These are phyloP conservation scores for Nepenthes alata DNA, from an alignment of 179 eudicot genomes.

Conservation along the genomic window DNA sequence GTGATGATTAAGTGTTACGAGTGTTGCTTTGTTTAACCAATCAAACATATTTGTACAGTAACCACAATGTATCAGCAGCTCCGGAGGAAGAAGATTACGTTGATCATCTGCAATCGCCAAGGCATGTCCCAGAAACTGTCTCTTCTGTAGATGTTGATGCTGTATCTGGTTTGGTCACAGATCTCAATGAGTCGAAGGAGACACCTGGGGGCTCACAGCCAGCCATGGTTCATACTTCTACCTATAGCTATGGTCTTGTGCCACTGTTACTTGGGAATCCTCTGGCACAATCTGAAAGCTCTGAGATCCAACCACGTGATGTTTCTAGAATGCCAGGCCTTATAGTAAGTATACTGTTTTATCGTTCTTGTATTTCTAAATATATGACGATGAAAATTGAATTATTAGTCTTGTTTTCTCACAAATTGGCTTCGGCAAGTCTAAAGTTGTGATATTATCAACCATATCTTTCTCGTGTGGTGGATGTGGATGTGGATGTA, in stretches of 20 bases:
- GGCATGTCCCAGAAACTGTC: conserved; percentile 22
- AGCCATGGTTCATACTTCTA: conserved; percentile 25
- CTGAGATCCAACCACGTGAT: conserved; percentile 52
- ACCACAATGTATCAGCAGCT: conserved; percentile 26
- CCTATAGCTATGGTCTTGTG: conserved; percentile 43
- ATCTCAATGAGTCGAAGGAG: conserved; percentile 39
- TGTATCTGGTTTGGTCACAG: conserved; percentile 29
- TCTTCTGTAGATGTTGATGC: conserved; percentile 28
- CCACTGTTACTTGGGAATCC: conserved; percentile 47
- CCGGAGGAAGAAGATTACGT: conserved; percentile 39
- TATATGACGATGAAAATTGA: too few species aligned
- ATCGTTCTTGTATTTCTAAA: too few species aligned
- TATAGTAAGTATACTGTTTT: conserved; percentile 36
- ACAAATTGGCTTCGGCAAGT: too few species aligned
- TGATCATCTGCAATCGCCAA: conserved; percentile 31
- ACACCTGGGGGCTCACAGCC: conserved; percentile 34
- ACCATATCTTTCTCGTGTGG: too few species aligned
- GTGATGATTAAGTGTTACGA: too few species aligned
- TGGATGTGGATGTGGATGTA: too few species aligned
- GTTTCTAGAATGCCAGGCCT: conserved; percentile 48
- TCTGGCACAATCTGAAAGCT: conserved; percentile 41
- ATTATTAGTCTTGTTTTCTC: too few species aligned
- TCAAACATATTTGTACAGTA: conserved; percentile 17
- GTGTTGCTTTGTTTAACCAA: too few species aligned
- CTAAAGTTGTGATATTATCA: too few species aligned